Conservation (phyloP, 768 basidiomycete genomes). For the Leccinellum rugosiceps region DNA sequence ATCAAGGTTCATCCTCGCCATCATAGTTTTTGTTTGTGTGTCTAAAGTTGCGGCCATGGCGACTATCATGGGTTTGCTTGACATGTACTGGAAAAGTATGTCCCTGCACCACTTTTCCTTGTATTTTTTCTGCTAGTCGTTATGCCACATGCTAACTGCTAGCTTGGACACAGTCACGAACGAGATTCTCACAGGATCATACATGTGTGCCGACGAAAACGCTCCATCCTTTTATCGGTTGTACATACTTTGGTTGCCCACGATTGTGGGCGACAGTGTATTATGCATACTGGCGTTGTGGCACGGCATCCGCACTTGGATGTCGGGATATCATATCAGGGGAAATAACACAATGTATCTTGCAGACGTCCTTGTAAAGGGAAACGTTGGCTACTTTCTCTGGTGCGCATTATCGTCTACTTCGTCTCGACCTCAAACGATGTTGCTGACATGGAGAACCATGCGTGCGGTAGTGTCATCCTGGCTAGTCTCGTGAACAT, state of each 20-base stretch:
- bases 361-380: not conserved
- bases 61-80: slow-evolving; percentile 5
- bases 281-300: slow-evolving; percentile 9
- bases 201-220: not conserved
- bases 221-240: not conserved
- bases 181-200: not conserved
- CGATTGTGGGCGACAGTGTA: slow-evolving; percentile 1
- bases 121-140: not conserved
- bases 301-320: not conserved
- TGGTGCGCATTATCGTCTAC: not conserved
- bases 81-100: slow-evolving; percentile 2
- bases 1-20: slow-evolving; percentile 3
- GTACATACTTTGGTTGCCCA: slow-evolving; percentile 9
- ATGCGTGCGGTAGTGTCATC: not conserved
- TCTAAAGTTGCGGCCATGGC: slow-evolving; percentile 6
- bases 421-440: not conserved
- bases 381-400: slow-evolving; percentile 1
- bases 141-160: no score
- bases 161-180: not conserved
- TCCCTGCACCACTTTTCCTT: not conserved
- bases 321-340: not conserved
- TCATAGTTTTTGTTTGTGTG: slow-evolving; percentile 7
- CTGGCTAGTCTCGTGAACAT: not conserved
- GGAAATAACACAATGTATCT: not conserved
- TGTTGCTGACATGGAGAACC: not conserved